Evolutionary conservation across 805 yeast species (phyloP).

Genomic region (Cyberlindnera xylosilytica): DNA sequence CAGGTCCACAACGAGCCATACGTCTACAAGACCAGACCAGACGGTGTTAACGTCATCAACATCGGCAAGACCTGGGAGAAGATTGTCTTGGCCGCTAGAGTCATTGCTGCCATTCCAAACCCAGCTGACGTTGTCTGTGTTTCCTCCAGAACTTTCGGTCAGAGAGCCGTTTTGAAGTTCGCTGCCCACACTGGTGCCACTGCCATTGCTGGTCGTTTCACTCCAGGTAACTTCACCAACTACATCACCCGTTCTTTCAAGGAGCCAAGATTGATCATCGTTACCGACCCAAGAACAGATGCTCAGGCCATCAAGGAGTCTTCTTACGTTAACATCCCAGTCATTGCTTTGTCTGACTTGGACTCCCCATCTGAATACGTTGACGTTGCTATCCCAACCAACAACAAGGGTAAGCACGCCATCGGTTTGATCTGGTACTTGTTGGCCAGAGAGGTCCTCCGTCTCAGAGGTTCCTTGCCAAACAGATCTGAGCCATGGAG

Average conservation of each 20-base stretch:
- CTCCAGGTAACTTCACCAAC: constrained; percentile 99
- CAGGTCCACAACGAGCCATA: constrained; percentile 95
- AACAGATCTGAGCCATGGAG: constrained; percentile 97
- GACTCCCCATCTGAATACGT: constrained; percentile 99
- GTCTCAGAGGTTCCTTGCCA: constrained; percentile 97
- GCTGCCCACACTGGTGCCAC: constrained; percentile 99
- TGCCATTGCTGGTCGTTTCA: constrained; percentile 99
- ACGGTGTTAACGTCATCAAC: constrained; percentile 98
- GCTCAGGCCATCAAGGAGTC: constrained; percentile 99
- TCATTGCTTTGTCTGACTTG: constrained; percentile 96
- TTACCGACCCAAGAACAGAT: constrained; percentile 99
- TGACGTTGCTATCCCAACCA: constrained; percentile 99
- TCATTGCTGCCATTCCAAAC: constrained; percentile 99
- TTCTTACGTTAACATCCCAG: constrained; percentile 99
- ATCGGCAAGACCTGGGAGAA: constrained; percentile 99
- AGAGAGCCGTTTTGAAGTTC: constrained; percentile 99
- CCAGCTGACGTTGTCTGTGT: constrained; percentile 98
- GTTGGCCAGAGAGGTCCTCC: constrained; percentile 97
- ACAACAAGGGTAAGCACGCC: constrained; percentile 99
- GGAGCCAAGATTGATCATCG: constrained; percentile 99
- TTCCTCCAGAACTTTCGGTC: constrained; percentile 99
- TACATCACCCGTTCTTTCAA: constrained; percentile 99
- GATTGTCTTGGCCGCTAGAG: constrained; percentile 98
- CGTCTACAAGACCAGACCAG: constrained; percentile 98
- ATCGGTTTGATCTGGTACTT: constrained; percentile 99